A percentile compares a stretch with the other conserved stretches of the same genome.
phyloP scores from a whole-genome alignment of 2,329 filamentous ascomycete species.

The Pseudogymnoascus pannorum region DNA sequence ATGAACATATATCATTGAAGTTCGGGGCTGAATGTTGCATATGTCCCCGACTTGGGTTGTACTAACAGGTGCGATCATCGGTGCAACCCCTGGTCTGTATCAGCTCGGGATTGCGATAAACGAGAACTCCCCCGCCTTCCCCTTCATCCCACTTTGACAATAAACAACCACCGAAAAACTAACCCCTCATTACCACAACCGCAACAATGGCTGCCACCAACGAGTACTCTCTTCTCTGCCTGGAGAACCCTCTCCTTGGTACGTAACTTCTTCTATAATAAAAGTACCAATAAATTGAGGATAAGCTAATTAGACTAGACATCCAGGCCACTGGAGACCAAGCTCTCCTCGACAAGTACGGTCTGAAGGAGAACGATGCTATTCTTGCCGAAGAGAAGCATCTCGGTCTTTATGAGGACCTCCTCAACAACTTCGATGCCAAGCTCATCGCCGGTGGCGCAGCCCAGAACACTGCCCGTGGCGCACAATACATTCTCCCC shows the following conservation, averaged over 20 bases:
- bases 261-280: slow-evolving; percentile 29
- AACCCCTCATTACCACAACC: slow-evolving; percentile 7
- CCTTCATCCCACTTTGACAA: slow-evolving; percentile 10
- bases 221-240: slow-evolving; percentile 81
- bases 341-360: slow-evolving; percentile 84
- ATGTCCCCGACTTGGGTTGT: not conserved
- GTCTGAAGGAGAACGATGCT: slow-evolving; percentile 90
- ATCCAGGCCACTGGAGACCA: slow-evolving; percentile 84
- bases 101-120: slow-evolving; percentile 1
- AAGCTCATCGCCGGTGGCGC: slow-evolving; percentile 94
- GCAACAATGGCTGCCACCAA: slow-evolving; percentile 62
- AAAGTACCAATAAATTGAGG: not conserved
- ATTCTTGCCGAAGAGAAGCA: slow-evolving; percentile 95
- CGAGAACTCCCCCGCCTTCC: slow-evolving; percentile 5
- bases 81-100: slow-evolving; percentile 1
- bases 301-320: slow-evolving; percentile 43
- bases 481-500: slow-evolving; percentile 91
- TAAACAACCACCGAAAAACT: slow-evolving; percentile 6
- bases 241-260: slow-evolving; percentile 98
- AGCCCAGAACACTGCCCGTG: slow-evolving; percentile 94
- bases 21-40: not conserved
- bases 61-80: not conserved
- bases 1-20: not conserved
- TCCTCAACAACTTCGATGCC: slow-evolving; percentile 84
- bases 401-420: slow-evolving; percentile 81